Percentiles rank a stretch among this genome's conserved stretches.
phyloP scores from a whole-genome alignment of 2,329 filamentous ascomycete species.

The Waltergamsia citrina region DNA sequence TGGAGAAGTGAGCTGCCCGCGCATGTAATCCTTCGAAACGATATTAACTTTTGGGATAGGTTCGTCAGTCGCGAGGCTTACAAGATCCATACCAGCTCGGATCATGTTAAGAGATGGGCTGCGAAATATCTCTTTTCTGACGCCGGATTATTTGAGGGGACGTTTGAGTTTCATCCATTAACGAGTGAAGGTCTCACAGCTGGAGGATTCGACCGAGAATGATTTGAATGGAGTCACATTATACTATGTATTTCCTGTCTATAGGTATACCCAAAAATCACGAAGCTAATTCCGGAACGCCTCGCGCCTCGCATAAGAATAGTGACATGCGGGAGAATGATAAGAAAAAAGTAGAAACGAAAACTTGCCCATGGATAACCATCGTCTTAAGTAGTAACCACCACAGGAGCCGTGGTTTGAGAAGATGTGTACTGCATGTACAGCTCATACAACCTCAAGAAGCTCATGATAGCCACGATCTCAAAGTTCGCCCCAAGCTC shows the following conservation, averaged over 20 bases:
- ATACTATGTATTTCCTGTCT: no score
- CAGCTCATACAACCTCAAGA: slow-evolving; percentile 1
- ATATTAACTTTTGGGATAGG: background rate
- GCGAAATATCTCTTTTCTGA: slow-evolving; percentile 2
- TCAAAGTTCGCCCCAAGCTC: slow-evolving; percentile 2
- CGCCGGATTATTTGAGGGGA: slow-evolving; percentile 1
- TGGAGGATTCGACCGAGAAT: no score
- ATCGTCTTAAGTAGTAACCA: no score
- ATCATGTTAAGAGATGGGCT: slow-evolving; percentile 3
- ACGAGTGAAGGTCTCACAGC: no score
- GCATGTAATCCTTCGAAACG: background rate
- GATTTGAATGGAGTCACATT: no score
- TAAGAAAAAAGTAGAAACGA: no score
- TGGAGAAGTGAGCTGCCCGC: slow-evolving; percentile 7
- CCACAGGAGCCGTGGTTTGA: no score
- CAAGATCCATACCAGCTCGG: slow-evolving; percentile 4
- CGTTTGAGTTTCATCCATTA: slow-evolving; percentile 3
- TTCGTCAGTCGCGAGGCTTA: slow-evolving; percentile 4
- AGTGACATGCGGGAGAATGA: no score
- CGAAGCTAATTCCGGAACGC: no score
- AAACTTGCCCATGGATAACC: no score
- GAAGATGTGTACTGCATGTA: slow-evolving; percentile 1
- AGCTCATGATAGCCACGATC: background rate
- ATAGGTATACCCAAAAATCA: no score
- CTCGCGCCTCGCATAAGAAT: no score